Evolutionary conservation across 768 basidiomycete species (phyloP), one percentile per base, ranked within the genome.

Genomic region (Clavulina sp.): DNA sequence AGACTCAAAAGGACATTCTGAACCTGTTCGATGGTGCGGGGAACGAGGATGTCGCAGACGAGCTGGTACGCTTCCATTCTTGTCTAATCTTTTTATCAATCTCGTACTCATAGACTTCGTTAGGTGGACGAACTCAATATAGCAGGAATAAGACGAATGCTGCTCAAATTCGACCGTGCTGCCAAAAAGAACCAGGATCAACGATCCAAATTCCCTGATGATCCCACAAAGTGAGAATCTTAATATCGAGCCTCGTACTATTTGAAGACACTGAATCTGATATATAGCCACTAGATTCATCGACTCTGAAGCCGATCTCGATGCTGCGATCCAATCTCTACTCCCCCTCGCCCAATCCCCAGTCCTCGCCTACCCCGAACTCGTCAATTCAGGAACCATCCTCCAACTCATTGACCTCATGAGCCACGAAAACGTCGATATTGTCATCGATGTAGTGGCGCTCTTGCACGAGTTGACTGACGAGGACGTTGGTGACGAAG

Each of bases 281-380:
- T 44, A 34, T 31, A 24, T n/a, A 40, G 30, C 7, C 21, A 47
- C 7, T 51, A 97, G 93, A 65, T 99, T 97, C 72, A 96, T 99
- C 59, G 95, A 97, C 63, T 97, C 95, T 1, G 95, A 99, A 70
- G 86, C 88, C 24, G 89, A 95, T 61, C 76, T 99, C 4, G 91
- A 97, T 61, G 69, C 71, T 51, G 77, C 89, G 5, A 76, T 97
- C 51, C 92, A 93, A 64, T 73, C 78, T 1, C 66, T 99, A 43
- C 70, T 95, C n/a, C 82, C 91, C 4, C 70, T 99, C 21, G 83
- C 93, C 1, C 89, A 95, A 61, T 75, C 74, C 3, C 84, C 92
- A 0, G 69, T 72, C 4, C 63, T 86, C 21, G 83, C 89, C 54
- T 99, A 95, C 63, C 82, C 89, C 23, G 91, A 97, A 62, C 72